A percentile compares a stretch with the other conserved stretches of the same genome.
phyloP scores from a whole-genome alignment of 441 rosid genomes.

The Erodium chrysanthum region DNA sequence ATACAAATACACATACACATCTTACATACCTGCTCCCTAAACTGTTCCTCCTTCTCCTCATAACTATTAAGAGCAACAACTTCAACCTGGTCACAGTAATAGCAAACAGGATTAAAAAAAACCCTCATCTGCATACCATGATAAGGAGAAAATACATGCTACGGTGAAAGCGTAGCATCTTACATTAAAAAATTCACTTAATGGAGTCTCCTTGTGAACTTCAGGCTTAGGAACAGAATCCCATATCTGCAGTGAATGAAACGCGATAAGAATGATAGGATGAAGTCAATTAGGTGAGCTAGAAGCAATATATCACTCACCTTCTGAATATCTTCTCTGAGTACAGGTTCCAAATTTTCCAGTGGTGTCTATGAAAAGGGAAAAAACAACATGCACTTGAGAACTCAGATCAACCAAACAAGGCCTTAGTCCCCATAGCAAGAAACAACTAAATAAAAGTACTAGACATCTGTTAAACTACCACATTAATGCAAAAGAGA shows the following conservation, averaged over 20 bases:
- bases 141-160: not conserved
- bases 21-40: constrained; percentile 66
- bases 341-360: constrained; percentile 86
- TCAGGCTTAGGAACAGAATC: constrained; percentile 89
- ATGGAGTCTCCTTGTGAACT: constrained; percentile 81
- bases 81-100: constrained; percentile 56
- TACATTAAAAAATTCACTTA: constrained; percentile 96
- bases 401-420: constrained; percentile 1
- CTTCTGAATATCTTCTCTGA: constrained; percentile 98
- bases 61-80: constrained; percentile 95
- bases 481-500: constrained; percentile 11
- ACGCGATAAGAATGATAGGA: constrained; percentile 14
- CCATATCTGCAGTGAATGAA: constrained; percentile 67
- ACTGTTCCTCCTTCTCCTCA: constrained; percentile 96
- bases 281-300: constrained; percentile 7
- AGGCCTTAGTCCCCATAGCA: not conserved
- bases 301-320: constrained; percentile 25
- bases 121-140: not conserved
- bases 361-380: constrained; percentile 65
- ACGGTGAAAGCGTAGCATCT: constrained; percentile 15
- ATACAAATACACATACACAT: not conserved
- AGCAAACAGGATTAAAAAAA: constrained; percentile 4
- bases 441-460: not conserved
- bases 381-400: not conserved
- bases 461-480: constrained; percentile 5